Evolutionary conservation across 116 monocot genomes (phyloP), one percentile per base, ranked within the genome.

Genomic region (Papilionanthe hybrid): DNA sequence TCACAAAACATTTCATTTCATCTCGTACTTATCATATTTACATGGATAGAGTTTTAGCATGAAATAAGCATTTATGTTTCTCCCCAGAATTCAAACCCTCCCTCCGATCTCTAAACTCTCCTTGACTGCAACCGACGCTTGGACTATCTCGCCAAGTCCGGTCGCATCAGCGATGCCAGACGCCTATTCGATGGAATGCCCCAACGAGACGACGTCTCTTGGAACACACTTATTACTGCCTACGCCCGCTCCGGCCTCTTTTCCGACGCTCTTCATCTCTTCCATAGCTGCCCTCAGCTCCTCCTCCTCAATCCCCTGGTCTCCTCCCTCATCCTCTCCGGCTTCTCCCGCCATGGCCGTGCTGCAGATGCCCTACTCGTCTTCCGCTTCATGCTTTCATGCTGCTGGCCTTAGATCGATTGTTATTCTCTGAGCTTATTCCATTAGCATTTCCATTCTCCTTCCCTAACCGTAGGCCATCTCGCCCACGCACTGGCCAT

Each of bases 101-200:
- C 72, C 68, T 73, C 71, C 50, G 44, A 29, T 37, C 56, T 20
- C 72, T 69, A 13, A 9, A 22, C 43, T 69, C 78, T 58, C 58
- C 58, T 44, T 10, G 9, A 19, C 63, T 66, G 18, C 75, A 83
- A 83, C 47, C 75, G 83, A 43, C 79, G 65, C 75, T 42, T 83
- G 47, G 67, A 83, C 75, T 18, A 45, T 15, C 66, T 49, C 9
- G 49, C 76, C 11, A 28, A 79, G 1, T 75, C 79, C 13, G 79
- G 68, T n/a, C 75, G 53, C 47, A 15, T 75, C 9, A 20, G n/a
- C 37, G 67, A 81, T 48, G 85, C 85, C 44, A 72, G 77, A 7
- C 42, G 37, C 27, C 56, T 74, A 50, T 81, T 85, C 73, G 85
- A 81, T 25, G 49, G 78, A 85, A 78, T 85, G 81, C 81, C 63